Percentiles rank a stretch among this genome's conserved stretches.
These are phyloP conservation scores for Camelina hispida DNA, from an alignment of 345 rosid species.

Conservation along the genomic window DNA sequence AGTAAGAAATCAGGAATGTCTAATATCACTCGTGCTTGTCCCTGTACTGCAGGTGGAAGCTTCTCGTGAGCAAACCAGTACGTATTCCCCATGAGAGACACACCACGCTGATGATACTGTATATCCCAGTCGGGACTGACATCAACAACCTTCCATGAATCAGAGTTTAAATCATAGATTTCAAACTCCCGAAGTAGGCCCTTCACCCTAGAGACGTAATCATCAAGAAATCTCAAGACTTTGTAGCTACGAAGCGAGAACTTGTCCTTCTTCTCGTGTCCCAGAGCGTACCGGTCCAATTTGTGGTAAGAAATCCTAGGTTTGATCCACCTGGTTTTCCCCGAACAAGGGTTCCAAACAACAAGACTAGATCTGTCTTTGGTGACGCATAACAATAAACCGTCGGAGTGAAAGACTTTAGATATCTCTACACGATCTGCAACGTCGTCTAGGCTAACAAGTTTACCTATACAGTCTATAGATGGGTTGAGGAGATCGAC, in stretches of 20 bases:
- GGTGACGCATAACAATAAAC: neutral
- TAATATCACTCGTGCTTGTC: neutral
- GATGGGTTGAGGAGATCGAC: neutral
- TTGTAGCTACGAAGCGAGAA: slow-evolving; percentile 4
- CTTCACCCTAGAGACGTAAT: neutral
- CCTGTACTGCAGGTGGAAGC: neutral
- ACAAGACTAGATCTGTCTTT: neutral
- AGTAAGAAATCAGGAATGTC: slow-evolving; percentile 4
- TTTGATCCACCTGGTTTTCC: slow-evolving; percentile 1
- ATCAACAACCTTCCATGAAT: slow-evolving; percentile 5
- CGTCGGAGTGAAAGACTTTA: neutral
- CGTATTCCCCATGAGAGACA: neutral
- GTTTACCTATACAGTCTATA: neutral
- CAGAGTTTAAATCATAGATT: neutral
- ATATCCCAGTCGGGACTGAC: slow-evolving; percentile 4
- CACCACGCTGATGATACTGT: neutral
- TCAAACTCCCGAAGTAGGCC: neutral
- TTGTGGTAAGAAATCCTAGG: neutral
- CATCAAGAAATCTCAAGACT: neutral
- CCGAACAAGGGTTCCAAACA: slow-evolving; percentile 8
- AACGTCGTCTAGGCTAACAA: neutral
- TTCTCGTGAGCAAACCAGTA: neutral
- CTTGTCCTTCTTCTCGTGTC: neutral
- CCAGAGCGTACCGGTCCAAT: neutral
- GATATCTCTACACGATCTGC: neutral